A percentile compares a stretch with the other conserved stretches of the same genome.
Conservation (phyloP, 768 basidiomycete genomes). For the Serendipita indica region DNA sequence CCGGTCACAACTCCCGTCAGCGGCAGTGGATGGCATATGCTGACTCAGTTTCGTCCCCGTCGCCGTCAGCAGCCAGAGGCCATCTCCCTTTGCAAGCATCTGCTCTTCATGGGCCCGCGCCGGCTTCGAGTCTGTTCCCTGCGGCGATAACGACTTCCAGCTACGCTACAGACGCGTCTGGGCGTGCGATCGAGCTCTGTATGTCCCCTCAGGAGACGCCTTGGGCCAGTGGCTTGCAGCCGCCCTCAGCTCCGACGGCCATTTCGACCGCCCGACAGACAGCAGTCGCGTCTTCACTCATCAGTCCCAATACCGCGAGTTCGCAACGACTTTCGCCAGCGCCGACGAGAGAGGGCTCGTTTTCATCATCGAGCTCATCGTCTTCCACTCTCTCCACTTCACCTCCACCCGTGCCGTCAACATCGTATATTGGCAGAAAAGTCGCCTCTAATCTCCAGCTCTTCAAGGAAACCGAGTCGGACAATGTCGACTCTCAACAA, state of each 20-base stretch:
- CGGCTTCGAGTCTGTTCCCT: no score
- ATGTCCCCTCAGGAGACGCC: background rate
- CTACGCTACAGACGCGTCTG: background rate
- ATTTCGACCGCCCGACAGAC: background rate
- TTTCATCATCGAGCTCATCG: conserved; percentile 13
- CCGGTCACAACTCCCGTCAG: no score
- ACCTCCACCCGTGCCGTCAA: conserved; percentile 1
- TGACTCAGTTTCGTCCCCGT: background rate
- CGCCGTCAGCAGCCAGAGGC: background rate
- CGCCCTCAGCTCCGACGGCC: background rate
- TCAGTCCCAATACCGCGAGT: background rate
- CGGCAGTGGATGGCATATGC: conserved; percentile 1
- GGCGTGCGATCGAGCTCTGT: background rate
- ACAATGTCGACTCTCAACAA: conserved; percentile 1
- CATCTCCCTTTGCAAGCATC: background rate
- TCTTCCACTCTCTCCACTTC: conserved; percentile 1
- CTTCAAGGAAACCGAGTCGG: conserved; percentile 53
- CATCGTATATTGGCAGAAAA: conserved; percentile 47
- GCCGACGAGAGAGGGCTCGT: conserved; percentile 4
- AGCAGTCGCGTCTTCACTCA: background rate
- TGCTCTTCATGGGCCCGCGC: background rate
- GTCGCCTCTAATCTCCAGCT: conserved; percentile 70
- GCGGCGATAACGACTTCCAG: background rate
- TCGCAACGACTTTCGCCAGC: background rate
- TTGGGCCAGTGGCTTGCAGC: background rate